These are phyloP conservation scores for Lolium multiflorum DNA, from an alignment of 176 grass and related monocot species.

Conservation along the genomic window DNA sequence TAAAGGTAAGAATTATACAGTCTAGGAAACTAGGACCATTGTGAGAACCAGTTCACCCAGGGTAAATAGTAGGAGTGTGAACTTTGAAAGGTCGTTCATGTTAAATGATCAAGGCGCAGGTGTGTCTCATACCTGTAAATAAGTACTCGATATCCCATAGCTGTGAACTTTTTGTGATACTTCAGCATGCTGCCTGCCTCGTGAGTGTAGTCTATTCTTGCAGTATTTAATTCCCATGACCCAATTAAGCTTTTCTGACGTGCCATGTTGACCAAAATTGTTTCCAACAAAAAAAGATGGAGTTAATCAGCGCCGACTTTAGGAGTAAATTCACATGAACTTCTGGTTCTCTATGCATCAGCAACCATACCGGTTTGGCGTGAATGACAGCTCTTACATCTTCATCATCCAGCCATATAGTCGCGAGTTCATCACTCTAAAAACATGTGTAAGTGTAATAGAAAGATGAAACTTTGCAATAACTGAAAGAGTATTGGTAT, in stretches of 20 bases:
- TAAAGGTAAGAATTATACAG: no score
- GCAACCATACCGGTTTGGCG: conserved; percentile 57
- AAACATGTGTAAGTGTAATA: conserved; percentile 17
- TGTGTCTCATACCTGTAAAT: conserved; percentile 60
- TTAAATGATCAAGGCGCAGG: background rate
- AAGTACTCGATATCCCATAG: conserved; percentile 56
- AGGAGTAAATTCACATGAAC: conserved; percentile 14
- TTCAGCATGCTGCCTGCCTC: conserved; percentile 60
- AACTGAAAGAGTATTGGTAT: background rate
- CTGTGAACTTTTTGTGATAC: conserved; percentile 74
- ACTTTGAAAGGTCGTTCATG: background rate
- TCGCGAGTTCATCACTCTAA: conserved; percentile 76
- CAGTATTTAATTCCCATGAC: conserved; percentile 67
- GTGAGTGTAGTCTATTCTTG: conserved; percentile 53
- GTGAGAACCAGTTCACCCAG: background rate
- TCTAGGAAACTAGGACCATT: no score
- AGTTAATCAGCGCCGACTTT: conserved; percentile 5
- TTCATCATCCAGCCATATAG: conserved; percentile 73
- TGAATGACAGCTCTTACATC: conserved; percentile 73
- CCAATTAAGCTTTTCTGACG: conserved; percentile 58
- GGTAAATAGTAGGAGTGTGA: background rate
- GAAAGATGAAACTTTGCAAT: background rate
- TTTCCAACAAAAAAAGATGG: background rate
- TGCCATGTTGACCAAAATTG: background rate
- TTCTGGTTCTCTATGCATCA: background rate